Conservation (phyloP, 2,329 filamentous ascomycete genomes). For the Stachybotrys elegans region DNA sequence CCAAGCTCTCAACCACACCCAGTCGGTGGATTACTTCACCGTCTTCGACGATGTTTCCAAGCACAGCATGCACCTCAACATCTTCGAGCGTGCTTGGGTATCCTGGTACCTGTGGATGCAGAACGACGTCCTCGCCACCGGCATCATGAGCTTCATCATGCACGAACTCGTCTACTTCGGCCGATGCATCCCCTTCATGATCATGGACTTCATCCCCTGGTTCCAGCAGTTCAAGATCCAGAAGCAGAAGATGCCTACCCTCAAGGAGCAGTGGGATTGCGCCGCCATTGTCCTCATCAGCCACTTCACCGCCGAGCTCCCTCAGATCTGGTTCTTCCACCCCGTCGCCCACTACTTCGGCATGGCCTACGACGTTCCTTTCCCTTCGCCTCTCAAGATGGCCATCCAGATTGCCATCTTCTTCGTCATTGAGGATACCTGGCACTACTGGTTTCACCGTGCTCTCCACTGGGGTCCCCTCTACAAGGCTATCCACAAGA, state of each 20-base stretch:
- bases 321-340: constrained; percentile 99
- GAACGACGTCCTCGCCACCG: constrained; percentile 93
- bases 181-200: constrained; percentile 82
- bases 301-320: constrained; percentile 96
- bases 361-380: constrained; percentile 81
- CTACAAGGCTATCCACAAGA: constrained; percentile 97
- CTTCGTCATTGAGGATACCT: constrained; percentile 93
- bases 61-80: constrained; percentile 81
- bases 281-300: constrained; percentile 86
- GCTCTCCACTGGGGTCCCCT: constrained; percentile 89
- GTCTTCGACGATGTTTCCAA: constrained; percentile 61
- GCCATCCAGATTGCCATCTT: constrained; percentile 87
- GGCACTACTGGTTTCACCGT: constrained; percentile 98
- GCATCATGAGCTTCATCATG: constrained; percentile 95
- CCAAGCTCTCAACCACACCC: constrained; percentile 41
- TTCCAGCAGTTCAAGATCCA: constrained; percentile 97
- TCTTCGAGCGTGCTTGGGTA: constrained; percentile 84
- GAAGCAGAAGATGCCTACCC: constrained; percentile 81
- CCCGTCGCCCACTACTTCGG: constrained; percentile 91
- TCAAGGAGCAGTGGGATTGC: constrained; percentile 90
- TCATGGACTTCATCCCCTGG: constrained; percentile 81
- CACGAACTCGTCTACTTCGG: constrained; percentile 96
- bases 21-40: constrained; percentile 48
- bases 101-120: constrained; percentile 98
- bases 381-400: constrained; percentile 82